Evolutionary conservation across 495 filamentous ascomycete genomes (phyloP).

Genomic region (Penicillium robsamsonii): DNA sequence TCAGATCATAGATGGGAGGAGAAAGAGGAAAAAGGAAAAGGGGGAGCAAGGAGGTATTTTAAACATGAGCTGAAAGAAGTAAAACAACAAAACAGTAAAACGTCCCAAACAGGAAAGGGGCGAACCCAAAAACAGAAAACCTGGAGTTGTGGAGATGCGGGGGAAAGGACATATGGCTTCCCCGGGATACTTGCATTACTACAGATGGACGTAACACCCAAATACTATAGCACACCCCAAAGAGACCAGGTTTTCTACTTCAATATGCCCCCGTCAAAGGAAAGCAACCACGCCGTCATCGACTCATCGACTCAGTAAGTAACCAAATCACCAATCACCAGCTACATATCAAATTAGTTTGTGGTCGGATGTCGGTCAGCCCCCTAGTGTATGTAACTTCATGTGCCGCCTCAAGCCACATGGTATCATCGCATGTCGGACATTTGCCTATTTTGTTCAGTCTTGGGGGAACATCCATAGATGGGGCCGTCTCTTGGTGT

Average conservation of each 20-base stretch:
- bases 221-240: background rate
- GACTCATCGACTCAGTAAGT: background rate
- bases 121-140: background rate
- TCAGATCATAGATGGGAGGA: background rate
- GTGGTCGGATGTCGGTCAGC: background rate
- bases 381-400: constrained; percentile 24
- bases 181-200: background rate
- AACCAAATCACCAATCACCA: constrained; percentile 3
- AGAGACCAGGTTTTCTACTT: background rate
- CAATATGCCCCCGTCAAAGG: background rate
- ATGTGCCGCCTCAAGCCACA: constrained; percentile 21
- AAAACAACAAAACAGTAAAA: background rate
- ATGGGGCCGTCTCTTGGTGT: background rate
- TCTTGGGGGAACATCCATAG: background rate
- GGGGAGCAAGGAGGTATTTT: background rate
- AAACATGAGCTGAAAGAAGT: background rate
- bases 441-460: constrained; percentile 7
- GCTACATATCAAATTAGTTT: background rate
- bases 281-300: background rate
- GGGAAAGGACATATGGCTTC: constrained; percentile 1
- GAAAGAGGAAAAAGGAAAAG: background rate
- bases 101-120: background rate
- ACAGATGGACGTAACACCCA: background rate
- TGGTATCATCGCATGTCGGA: constrained; percentile 24
- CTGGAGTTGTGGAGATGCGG: constrained; percentile 16